Evolutionary conservation across 768 basidiomycete genomes (phyloP).

Genomic region (Amylocystis lapponica): DNA sequence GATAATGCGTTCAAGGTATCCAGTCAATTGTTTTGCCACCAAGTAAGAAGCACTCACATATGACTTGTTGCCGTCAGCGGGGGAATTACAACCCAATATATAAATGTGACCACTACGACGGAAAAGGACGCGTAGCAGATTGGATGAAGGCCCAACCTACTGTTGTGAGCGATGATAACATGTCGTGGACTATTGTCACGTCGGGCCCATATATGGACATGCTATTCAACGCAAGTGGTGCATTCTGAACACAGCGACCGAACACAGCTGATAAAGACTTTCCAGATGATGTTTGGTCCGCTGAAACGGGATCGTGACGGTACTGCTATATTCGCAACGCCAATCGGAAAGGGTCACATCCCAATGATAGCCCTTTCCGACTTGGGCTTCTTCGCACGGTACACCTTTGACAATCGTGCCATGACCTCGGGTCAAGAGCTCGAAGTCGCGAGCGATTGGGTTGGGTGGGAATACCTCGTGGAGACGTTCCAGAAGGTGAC

Average conservation of each 20-base stretch:
- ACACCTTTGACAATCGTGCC: conserved; percentile 24
- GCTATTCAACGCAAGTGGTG: conserved; percentile 6
- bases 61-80: conserved; percentile 2
- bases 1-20: conserved; percentile 35
- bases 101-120: conserved; percentile 33
- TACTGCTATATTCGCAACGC: conserved; percentile 23
- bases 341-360: conserved; percentile 20
- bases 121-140: conserved; percentile 35
- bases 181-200: conserved; percentile 36
- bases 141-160: conserved; percentile 33
- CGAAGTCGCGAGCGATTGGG: conserved; percentile 21
- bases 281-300: conserved; percentile 16
- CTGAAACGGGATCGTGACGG: conserved; percentile 20
- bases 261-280: background rate
- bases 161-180: conserved; percentile 21
- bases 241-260: background rate
- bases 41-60: background rate
- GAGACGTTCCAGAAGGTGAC: conserved; percentile 24
- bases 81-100: conserved; percentile 24
- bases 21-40: conserved; percentile 10
- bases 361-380: conserved; percentile 25
- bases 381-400: conserved; percentile 23
- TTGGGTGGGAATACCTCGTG: conserved; percentile 20
- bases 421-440: conserved; percentile 18
- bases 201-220: conserved; percentile 20